A percentile compares a stretch with the other conserved stretches of the same genome.
phyloP scores from a whole-genome alignment of 495 filamentous ascomycete species.

The Aspergillus wentii region DNA sequence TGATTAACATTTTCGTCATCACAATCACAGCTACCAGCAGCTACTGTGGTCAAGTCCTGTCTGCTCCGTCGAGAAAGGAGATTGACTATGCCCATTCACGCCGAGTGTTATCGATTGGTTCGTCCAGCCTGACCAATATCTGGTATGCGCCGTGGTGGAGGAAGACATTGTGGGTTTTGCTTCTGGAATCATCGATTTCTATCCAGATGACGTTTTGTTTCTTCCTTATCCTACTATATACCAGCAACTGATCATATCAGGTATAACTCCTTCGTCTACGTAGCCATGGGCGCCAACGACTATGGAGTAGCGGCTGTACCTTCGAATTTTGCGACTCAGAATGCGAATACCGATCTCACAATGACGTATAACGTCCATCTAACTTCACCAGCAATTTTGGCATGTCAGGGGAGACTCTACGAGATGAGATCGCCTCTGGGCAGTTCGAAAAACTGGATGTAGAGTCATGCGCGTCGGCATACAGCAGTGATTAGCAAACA shows the following conservation, averaged over 20 bases:
- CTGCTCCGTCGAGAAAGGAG: constrained; percentile 17
- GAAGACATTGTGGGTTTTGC: neutral
- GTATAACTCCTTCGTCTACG: neutral
- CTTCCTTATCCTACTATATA: neutral
- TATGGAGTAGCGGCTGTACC: neutral
- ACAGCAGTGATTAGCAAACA: no score
- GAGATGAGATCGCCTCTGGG: no score
- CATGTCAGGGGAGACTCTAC: no score
- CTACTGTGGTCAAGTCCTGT: constrained; percentile 32
- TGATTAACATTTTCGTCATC: constrained; percentile 8
- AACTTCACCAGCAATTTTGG: no score
- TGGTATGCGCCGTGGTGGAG: no score
- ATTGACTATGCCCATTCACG: constrained; percentile 5
- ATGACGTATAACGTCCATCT: no score
- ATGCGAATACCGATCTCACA: no score
- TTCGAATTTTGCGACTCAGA: no score
- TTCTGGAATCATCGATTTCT: neutral
- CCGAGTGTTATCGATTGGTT: constrained; percentile 28
- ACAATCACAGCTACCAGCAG: constrained; percentile 4
- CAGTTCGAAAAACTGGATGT: no score
- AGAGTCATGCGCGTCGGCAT: no score
- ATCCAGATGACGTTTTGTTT: neutral
- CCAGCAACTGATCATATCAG: no score
- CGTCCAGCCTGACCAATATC: neutral
- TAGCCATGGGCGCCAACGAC: neutral